phyloP scores from a whole-genome alignment of 2,329 filamentous ascomycete genomes.

The Orbilia javanica region DNA sequence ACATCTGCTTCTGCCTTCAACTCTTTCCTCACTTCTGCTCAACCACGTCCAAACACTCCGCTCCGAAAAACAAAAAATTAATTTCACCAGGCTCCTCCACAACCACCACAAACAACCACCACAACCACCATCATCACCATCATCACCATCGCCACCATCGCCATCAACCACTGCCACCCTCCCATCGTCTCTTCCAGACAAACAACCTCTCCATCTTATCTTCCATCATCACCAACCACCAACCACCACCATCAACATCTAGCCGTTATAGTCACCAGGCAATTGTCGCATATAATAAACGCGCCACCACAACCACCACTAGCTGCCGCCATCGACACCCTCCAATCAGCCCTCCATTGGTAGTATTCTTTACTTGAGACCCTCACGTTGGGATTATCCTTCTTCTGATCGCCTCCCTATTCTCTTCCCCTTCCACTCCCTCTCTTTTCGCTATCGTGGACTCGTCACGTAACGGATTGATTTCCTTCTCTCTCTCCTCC shows the following conservation, averaged over 20 bases:
- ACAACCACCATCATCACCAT: too few species aligned
- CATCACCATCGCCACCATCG: too few species aligned
- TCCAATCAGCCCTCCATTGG: neutral
- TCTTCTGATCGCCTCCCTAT: neutral
- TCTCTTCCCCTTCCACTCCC: neutral
- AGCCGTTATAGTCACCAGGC: neutral
- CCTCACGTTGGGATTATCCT: neutral
- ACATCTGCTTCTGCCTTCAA: constrained; percentile 12
- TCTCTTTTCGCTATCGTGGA: neutral
- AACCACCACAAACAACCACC: too few species aligned
- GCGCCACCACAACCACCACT: constrained; percentile 6
- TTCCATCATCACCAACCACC: neutral
- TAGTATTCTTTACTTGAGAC: neutral
- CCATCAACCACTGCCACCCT: constrained; percentile 17
- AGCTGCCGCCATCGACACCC: constrained; percentile 5
- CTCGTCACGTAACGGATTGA: constrained; percentile 1
- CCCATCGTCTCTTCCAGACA: neutral
- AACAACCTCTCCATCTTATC: neutral
- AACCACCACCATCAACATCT: neutral
- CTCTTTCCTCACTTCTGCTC: neutral
- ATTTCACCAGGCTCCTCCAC: too few species aligned
- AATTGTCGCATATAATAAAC: neutral
- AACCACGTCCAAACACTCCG: neutral
- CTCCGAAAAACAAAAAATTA: neutral
- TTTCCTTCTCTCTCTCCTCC: neutral